Conservation (phyloP, 345 rosid species). For the Eucalyptus tenuipes region DNA sequence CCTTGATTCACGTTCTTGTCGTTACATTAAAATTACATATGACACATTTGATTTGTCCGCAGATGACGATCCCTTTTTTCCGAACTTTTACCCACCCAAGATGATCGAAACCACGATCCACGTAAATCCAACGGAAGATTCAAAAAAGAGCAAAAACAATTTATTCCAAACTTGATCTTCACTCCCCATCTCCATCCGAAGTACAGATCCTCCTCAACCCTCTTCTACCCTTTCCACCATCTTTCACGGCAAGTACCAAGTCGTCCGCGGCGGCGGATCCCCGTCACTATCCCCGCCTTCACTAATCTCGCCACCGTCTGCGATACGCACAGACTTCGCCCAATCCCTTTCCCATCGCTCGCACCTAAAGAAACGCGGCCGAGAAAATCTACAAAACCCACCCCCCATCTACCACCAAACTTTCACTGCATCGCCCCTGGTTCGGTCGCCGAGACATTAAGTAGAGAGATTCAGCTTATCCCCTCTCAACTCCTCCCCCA, state of each 20-base stretch:
- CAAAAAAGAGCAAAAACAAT: background rate
- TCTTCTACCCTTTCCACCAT: background rate
- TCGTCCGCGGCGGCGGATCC: background rate
- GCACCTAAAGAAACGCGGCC: background rate
- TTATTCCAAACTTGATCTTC: background rate
- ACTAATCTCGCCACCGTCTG: background rate
- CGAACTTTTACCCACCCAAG: background rate
- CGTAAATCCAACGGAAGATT: background rate
- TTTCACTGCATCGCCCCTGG: background rate
- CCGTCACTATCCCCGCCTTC: background rate
- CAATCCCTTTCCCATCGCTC: background rate
- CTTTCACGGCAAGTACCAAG: background rate
- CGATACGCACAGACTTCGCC: background rate
- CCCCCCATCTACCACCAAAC: background rate
- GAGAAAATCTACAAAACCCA: background rate
- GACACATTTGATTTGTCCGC: background rate
- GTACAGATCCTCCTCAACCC: background rate
- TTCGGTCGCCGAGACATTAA: background rate
- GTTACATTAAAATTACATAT: background rate
- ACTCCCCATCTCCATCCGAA: background rate
- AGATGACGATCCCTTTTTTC: background rate
- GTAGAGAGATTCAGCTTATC: background rate
- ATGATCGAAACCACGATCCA: background rate
- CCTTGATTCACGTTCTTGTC: fast-evolving
- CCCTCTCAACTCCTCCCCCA: background rate